Conservation (phyloP, 768 basidiomycete genomes). For the Lyophyllum semitale region DNA sequence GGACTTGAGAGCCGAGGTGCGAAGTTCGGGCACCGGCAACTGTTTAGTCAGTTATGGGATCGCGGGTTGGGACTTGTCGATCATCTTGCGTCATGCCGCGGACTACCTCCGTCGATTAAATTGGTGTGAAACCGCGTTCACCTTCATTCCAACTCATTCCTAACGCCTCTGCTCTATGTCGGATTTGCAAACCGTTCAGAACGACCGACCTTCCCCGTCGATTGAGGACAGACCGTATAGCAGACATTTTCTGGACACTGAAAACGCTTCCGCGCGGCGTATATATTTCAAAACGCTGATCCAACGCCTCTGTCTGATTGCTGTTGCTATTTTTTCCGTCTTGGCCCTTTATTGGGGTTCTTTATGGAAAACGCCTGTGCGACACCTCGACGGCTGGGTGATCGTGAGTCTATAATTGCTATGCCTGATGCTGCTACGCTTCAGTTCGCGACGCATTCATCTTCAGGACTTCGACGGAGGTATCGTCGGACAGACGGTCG, state of each 20-base stretch:
- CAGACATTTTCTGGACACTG: constrained; percentile 8
- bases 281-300: constrained; percentile 18
- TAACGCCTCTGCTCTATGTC: constrained; percentile 2
- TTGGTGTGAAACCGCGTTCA: no score
- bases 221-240: constrained; percentile 6
- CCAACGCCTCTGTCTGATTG: constrained; percentile 12
- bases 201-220: neutral
- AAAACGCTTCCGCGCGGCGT: constrained; percentile 7
- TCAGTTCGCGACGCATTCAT: no score
- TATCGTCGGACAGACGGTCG: constrained; percentile 45
- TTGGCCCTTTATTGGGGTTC: constrained; percentile 27
- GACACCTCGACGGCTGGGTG: constrained; percentile 21
- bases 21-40: no score
- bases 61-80: no score
- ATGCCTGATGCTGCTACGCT: neutral
- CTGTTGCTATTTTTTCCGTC: constrained; percentile 18
- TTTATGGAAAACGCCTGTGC: constrained; percentile 21
- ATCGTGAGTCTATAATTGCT: constrained; percentile 7
- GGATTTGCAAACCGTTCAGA: neutral
- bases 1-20: no score
- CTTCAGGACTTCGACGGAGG: constrained; percentile 59
- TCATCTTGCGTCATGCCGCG: no score
- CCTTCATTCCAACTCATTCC: neutral
- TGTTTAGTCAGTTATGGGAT: no score
- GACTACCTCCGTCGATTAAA: no score